These are phyloP conservation scores for Carex cristatella DNA, from an alignment of 176 grass and related monocot species.

Conservation along the genomic window DNA sequence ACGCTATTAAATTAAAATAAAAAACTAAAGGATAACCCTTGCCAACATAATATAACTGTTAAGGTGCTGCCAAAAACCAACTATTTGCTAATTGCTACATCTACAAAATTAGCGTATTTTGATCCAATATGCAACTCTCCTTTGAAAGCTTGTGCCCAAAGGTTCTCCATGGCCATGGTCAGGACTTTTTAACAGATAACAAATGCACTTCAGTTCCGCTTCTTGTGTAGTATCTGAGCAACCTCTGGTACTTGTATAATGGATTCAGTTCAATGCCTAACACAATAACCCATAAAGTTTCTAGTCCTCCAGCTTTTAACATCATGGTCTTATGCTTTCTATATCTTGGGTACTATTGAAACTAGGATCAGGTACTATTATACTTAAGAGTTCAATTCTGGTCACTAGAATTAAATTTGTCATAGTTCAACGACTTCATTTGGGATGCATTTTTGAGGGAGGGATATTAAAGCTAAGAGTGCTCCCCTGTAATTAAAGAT, in stretches of 20 bases:
- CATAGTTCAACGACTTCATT: background rate
- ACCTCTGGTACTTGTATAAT: background rate
- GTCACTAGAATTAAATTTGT: background rate
- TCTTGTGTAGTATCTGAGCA: background rate
- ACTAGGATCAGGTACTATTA: background rate
- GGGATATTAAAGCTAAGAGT: background rate
- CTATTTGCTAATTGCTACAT: background rate
- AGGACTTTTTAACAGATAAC: background rate
- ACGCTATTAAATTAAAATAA: background rate
- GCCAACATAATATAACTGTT: background rate
- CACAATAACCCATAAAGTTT: background rate
- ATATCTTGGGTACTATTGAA: background rate
- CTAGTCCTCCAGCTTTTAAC: background rate
- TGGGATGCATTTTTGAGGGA: background rate
- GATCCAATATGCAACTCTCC: background rate
- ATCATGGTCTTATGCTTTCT: background rate
- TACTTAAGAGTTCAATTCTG: background rate
- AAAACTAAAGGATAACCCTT: background rate
- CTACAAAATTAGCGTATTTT: background rate
- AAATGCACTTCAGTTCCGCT: background rate
- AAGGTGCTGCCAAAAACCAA: background rate
- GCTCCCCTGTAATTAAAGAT: background rate
- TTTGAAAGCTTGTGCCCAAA: background rate
- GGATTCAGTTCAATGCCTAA: background rate
- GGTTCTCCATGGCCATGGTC: background rate